These are phyloP conservation scores for Nemania sp. DNA, from an alignment of 2,329 filamentous ascomycete species.

Conservation along the genomic window DNA sequence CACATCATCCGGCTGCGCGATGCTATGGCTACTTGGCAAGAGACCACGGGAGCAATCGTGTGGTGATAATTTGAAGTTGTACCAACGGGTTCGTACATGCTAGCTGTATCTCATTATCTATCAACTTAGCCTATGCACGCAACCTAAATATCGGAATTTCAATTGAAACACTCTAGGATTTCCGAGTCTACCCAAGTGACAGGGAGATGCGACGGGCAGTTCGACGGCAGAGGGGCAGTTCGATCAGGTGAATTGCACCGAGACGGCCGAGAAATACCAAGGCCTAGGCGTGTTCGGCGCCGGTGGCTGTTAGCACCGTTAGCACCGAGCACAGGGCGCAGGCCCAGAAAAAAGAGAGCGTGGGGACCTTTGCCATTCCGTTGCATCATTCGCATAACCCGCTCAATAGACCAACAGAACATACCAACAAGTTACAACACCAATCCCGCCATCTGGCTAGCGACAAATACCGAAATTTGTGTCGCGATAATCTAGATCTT, in stretches of 20 bases:
- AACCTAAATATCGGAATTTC: neutral
- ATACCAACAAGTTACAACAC: neutral
- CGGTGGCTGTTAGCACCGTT: slow-evolving; percentile 28
- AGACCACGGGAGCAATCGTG: slow-evolving; percentile 20
- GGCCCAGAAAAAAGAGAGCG: slow-evolving; percentile 17
- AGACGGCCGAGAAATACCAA: slow-evolving; percentile 20
- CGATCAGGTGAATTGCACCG: slow-evolving; percentile 5
- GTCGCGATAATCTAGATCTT: neutral
- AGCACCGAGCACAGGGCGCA: slow-evolving; percentile 28
- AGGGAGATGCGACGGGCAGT: no score
- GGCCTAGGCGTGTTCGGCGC: slow-evolving; percentile 34
- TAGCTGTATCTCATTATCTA: neutral
- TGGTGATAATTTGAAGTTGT: neutral
- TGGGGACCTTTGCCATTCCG: neutral
- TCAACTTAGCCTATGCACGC: neutral
- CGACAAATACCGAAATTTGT: no score
- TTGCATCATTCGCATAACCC: slow-evolving; percentile 22
- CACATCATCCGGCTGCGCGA: slow-evolving; percentile 34
- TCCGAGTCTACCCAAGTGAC: neutral
- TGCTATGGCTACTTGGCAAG: slow-evolving; percentile 32
- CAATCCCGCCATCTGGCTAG: no score
- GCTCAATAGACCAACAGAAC: neutral
- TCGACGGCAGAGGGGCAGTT: neutral
- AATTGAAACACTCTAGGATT: neutral
- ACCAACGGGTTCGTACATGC: no score